Evolutionary conservation across 129 eudicot species (phyloP), one percentile per base, ranked within the genome.

Genomic region (Dittrichia graveolens): DNA sequence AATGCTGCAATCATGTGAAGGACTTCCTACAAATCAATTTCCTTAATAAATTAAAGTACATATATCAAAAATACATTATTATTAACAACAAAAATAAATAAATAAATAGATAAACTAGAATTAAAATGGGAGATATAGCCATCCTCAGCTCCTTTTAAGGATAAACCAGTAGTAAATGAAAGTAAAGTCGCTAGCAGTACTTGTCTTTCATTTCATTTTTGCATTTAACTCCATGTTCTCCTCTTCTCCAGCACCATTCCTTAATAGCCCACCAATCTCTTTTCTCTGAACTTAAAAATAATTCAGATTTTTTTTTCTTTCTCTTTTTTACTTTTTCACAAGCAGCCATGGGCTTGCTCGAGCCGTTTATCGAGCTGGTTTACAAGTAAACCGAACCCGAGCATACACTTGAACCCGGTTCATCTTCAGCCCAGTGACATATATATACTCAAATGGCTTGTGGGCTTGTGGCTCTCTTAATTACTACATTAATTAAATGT

Each of bases 181-280:
- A 37, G 77, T 47, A 60, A 46, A 7, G 68, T 46, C 60, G 38
- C 69, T 11, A 72, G 49, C 69, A 35, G 77, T 59, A 72, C 77
- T 59, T 47, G 40, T 16, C 35, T 60, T 59, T 39, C 16, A n/a
- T 72, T 58, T 59, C 55, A 42, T 10, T 55, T 68, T 71, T 41
- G 42, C 75, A 56, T 71, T 57, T 12, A 71, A 52, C 48, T 61
- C 38, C 35, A 24, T 63, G 40, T 24, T 24, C 12, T 34, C 72
- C 34, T 40, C 14, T 68, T 50, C 62, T 39, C 53, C 52, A 50
- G 12, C 73, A 50, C 61, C 37, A 68, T 24, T 24, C 0, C 0
- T 70, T 70, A 41, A 70, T 39, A 45, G 39, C 55, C 39, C 43
- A 70, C 44, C 42, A 71, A 18, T 42, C 3, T 7, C 50, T 16